Evolutionary conservation across 1,139 yeast genomes (phyloP).

Genomic region (Pichia sp.): DNA sequence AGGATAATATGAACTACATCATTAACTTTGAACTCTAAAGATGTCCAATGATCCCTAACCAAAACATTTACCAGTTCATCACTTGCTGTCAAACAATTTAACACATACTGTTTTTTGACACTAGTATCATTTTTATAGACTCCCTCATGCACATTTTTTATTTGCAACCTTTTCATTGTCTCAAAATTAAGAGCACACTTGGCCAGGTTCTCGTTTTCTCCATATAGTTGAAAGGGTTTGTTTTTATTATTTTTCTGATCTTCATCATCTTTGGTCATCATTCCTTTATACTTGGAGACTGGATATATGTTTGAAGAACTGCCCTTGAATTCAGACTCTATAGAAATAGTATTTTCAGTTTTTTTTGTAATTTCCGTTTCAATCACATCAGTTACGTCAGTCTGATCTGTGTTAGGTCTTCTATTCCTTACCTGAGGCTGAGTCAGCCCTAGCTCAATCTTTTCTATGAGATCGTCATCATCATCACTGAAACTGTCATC

Average conservation of each 20-base stretch:
- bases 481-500: conserved; percentile 29
- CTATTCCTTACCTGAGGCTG: conserved; percentile 1
- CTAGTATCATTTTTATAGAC: conserved; percentile 34
- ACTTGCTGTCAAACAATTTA: conserved; percentile 42
- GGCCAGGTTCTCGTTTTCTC: conserved; percentile 35
- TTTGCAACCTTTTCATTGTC: conserved; percentile 48
- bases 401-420: conserved; percentile 17
- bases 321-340: neutral
- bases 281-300: conserved; percentile 12
- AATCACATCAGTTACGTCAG: conserved; percentile 9
- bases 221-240: conserved; percentile 15
- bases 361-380: conserved; percentile 4
- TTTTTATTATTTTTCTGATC: neutral
- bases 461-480: conserved; percentile 27
- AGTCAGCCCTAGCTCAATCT: conserved; percentile 10
- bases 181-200: conserved; percentile 43
- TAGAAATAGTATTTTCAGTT: neutral
- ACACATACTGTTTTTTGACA: conserved; percentile 43
- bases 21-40: conserved; percentile 37
- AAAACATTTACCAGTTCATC: conserved; percentile 40
- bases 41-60: conserved; percentile 37
- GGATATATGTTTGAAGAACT: neutral
- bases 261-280: neutral
- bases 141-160: conserved; percentile 37
- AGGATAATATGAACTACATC: conserved; percentile 59